A percentile compares a stretch with the other conserved stretches of the same genome.
Evolutionary conservation across 352 stramenopile genomes (phyloP).

Genomic region (Phytophthora colocasiae): DNA sequence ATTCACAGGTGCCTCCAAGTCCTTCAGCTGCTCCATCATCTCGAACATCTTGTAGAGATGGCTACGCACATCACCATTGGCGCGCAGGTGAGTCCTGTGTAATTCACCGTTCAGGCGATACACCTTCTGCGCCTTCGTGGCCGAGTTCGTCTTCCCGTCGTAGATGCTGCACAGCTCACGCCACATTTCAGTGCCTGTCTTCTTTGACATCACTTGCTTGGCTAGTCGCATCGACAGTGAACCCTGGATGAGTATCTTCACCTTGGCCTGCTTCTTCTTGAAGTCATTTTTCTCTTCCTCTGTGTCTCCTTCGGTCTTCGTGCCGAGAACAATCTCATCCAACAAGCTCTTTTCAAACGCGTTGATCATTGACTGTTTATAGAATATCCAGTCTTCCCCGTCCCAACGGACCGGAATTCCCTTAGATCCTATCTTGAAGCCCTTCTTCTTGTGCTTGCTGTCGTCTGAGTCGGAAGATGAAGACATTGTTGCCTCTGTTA

Average conservation of each 20-base stretch:
- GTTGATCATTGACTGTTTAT: too few relatives aligned
- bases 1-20: not conserved
- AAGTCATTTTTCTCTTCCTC: not conserved
- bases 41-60: conserved; percentile 18
- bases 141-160: conserved; percentile 12
- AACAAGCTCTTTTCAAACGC: too few relatives aligned
- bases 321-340: too few relatives aligned
- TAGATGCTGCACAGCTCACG: conserved; percentile 5
- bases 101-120: conserved; percentile 16
- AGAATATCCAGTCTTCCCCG: too few relatives aligned
- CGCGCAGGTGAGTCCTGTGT: conserved; percentile 14
- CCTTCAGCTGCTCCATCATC: not conserved
- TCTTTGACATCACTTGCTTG: conserved; percentile 18
- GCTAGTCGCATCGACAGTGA: conserved; percentile 14
- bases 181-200: conserved; percentile 25
- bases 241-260: conserved; percentile 20
- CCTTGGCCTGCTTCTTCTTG: conserved; percentile 16
- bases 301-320: too few relatives aligned
- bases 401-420: too few relatives aligned
- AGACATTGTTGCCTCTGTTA: too few relatives aligned
- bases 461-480: too few relatives aligned
- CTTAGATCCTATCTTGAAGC: too few relatives aligned
- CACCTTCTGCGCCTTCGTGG: conserved; percentile 21
- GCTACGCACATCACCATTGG: conserved; percentile 3
- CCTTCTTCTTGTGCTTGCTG: too few relatives aligned